These are phyloP conservation scores for Meyerozyma smithsonii DNA, from an alignment of 1,139 yeast species.

Conservation along the genomic window DNA sequence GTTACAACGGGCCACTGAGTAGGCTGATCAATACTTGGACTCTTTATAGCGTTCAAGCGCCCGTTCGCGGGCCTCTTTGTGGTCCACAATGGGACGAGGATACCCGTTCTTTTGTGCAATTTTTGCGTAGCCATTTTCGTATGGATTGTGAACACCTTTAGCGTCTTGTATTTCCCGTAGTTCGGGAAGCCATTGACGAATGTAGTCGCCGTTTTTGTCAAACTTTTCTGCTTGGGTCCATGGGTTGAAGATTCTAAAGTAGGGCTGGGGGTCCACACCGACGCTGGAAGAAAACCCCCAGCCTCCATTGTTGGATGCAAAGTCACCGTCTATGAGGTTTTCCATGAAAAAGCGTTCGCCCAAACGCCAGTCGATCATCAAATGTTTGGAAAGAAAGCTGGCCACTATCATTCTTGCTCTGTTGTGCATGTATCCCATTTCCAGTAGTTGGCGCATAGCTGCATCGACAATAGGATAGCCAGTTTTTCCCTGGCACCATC, in stretches of 20 bases:
- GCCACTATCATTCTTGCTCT: slow-evolving; percentile 52
- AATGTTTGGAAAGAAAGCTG: slow-evolving; percentile 46
- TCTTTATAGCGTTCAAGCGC: slow-evolving; percentile 34
- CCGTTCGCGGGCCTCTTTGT: slow-evolving; percentile 29
- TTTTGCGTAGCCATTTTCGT: slow-evolving; percentile 16
- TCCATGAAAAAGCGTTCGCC: slow-evolving; percentile 50
- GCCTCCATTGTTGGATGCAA: slow-evolving; percentile 52
- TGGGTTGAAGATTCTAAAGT: slow-evolving; percentile 52
- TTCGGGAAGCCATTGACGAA: slow-evolving; percentile 49
- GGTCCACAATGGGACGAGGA: slow-evolving; percentile 40
- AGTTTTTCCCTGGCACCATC: slow-evolving; percentile 50
- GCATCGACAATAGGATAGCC: slow-evolving; percentile 58
- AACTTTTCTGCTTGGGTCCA: slow-evolving; percentile 45
- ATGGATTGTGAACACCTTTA: slow-evolving; percentile 34
- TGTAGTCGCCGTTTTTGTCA: slow-evolving; percentile 43
- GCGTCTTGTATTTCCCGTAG: slow-evolving; percentile 24
- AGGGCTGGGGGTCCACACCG: slow-evolving; percentile 53
- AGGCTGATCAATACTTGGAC: slow-evolving; percentile 17
- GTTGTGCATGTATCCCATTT: slow-evolving; percentile 52
- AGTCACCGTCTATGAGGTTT: slow-evolving; percentile 48
- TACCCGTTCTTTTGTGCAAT: slow-evolving; percentile 26
- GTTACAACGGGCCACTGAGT: too few relatives aligned
- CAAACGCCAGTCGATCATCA: slow-evolving; percentile 50
- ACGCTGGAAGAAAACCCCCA: slow-evolving; percentile 54
- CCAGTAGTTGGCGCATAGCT: slow-evolving; percentile 45